A percentile compares a stretch with the other conserved stretches of the same genome.
These are phyloP conservation scores for Zoysia matrella DNA, from an alignment of 202 grass and related monocot genomes.

Conservation along the genomic window DNA sequence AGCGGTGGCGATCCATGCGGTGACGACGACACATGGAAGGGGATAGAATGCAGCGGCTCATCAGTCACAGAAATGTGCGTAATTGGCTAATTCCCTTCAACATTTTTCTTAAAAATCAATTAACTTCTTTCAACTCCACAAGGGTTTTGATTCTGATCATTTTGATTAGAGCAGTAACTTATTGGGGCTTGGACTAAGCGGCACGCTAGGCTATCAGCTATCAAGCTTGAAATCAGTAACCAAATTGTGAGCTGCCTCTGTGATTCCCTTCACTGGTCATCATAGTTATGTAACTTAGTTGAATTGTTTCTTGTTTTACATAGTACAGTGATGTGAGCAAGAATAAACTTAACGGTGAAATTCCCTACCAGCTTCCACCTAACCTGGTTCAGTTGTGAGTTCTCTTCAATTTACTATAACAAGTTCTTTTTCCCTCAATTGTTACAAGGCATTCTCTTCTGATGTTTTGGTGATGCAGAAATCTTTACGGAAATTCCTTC, in stretches of 20 bases:
- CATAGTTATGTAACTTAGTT: conserved; percentile 73
- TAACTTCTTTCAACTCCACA: not conserved
- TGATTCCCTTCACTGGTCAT: conserved; percentile 30
- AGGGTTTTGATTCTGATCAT: conserved; percentile 6
- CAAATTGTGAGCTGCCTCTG: conserved; percentile 83
- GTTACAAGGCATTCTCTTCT: not conserved
- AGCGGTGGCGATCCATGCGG: conserved; percentile 57
- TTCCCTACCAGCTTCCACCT: conserved; percentile 44
- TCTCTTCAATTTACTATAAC: conserved; percentile 25
- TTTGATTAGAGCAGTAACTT: conserved; percentile 63
- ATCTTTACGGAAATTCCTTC: conserved; percentile 81
- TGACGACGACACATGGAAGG: too few species aligned
- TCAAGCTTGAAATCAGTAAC: conserved; percentile 65
- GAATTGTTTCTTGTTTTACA: conserved; percentile 61
- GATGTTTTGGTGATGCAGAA: conserved; percentile 47
- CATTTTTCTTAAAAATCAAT: not conserved
- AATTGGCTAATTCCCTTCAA: too few species aligned
- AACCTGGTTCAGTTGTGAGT: conserved; percentile 82
- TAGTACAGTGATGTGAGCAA: conserved; percentile 45
- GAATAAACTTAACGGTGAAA: too few species aligned
- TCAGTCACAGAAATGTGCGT: conserved; percentile 31
- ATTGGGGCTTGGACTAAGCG: conserved; percentile 72
- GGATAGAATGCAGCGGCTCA: too few species aligned
- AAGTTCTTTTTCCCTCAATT: not conserved
- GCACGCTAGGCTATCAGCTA: conserved; percentile 58